Evolutionary conservation across 2,329 filamentous ascomycete species (phyloP).

Genomic region (Fusarium cicatricum): DNA sequence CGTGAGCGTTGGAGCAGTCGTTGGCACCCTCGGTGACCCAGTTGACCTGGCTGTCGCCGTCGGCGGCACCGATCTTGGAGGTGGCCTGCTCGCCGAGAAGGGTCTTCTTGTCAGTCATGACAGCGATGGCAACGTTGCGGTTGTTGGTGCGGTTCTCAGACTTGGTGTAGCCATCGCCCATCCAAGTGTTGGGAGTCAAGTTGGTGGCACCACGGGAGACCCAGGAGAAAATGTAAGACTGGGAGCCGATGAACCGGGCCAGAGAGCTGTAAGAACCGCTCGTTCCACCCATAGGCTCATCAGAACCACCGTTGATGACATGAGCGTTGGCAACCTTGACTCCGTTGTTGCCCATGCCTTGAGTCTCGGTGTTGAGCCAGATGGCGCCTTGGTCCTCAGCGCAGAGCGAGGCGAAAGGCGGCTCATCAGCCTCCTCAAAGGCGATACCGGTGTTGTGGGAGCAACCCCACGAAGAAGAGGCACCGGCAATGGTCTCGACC

Average conservation of each 20-base stretch:
- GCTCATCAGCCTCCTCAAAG: conserved; percentile 65
- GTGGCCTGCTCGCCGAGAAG: conserved; percentile 61
- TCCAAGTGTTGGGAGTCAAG: conserved; percentile 63
- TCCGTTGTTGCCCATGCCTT: conserved; percentile 61
- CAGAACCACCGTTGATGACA: conserved; percentile 64
- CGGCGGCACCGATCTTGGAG: conserved; percentile 59
- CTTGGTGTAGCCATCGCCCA: conserved; percentile 64
- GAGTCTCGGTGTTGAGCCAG: conserved; percentile 69
- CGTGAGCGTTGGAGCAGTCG: conserved; percentile 67
- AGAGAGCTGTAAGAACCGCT: conserved; percentile 68
- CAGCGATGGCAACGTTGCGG: conserved; percentile 66
- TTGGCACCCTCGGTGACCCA: conserved; percentile 62
- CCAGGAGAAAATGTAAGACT: conserved; percentile 69
- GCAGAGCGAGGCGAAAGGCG: conserved; percentile 66
- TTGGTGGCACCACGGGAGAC: conserved; percentile 66
- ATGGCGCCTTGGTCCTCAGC: conserved; percentile 70
- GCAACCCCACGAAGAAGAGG: conserved; percentile 66
- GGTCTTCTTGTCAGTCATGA: conserved; percentile 66
- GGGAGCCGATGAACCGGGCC: conserved; percentile 59
- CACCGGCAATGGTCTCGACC: conserved; percentile 59
- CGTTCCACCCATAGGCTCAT: conserved; percentile 70
- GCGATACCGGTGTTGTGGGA: conserved; percentile 72
- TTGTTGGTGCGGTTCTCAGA: conserved; percentile 61
- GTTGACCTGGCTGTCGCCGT: conserved; percentile 66
- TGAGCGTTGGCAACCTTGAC: conserved; percentile 71